Conservation (phyloP, 2,329 filamentous ascomycete species). For the Apiospora saccharicola region DNA sequence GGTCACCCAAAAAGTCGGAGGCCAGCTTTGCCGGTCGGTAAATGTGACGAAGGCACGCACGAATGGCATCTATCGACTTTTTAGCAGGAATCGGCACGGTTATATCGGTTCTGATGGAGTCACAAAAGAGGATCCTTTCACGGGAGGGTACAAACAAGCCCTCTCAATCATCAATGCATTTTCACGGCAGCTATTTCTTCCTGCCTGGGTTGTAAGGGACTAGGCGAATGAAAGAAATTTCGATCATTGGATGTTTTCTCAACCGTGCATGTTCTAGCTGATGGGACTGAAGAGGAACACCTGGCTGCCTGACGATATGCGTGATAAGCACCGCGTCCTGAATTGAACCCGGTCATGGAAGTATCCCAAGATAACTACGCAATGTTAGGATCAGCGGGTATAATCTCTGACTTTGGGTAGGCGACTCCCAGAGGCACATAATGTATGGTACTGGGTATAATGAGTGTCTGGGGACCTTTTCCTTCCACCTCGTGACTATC, state of each 20-base stretch:
- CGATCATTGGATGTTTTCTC: not conserved
- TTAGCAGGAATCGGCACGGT: slow-evolving; percentile 21
- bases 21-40: slow-evolving; percentile 11
- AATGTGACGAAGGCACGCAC: slow-evolving; percentile 29
- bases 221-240: slow-evolving; percentile 55
- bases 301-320: not conserved
- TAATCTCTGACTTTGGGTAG: not conserved
- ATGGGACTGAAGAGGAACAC: not conserved
- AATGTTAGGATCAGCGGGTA: not conserved
- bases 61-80: slow-evolving; percentile 18
- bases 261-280: slow-evolving; percentile 13
- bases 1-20: slow-evolving; percentile 17
- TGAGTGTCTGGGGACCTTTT: too few species aligned
- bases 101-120: slow-evolving; percentile 37
- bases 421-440: not conserved
- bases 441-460: not conserved
- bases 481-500: not conserved
- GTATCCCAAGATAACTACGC: not conserved
- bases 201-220: slow-evolving; percentile 59
- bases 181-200: slow-evolving; percentile 52
- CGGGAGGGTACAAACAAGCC: slow-evolving; percentile 25
- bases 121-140: slow-evolving; percentile 42
- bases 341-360: not conserved
- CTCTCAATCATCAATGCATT: slow-evolving; percentile 55
- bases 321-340: not conserved